Evolutionary conservation across 257 asterid species (phyloP), one percentile per base, ranked within the genome.

Genomic region (Primulina tabacum): DNA sequence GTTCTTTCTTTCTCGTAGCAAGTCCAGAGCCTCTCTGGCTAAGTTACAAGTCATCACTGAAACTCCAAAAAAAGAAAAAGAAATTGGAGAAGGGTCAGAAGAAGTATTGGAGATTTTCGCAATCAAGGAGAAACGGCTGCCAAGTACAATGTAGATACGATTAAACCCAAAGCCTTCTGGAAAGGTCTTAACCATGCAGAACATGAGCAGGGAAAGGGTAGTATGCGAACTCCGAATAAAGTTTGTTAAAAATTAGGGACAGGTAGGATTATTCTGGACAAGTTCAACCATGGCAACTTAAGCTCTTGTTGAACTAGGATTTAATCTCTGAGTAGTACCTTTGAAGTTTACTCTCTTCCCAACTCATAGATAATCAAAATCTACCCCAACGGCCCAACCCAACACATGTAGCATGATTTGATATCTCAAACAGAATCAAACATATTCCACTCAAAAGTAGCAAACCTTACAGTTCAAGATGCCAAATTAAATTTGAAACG

Each of bases 1-100:
- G 38, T 87, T 92, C 72, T 89, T 90, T 71, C 90, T 77, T 78
- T 85, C 99, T 60, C 97, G 87, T 20, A 93, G 97, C 67, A 86
- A 71, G 81, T 79, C 69, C 68, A 93, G 73, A 37, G 99, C 99
- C 55, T 89, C 92, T 73, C 87, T 80, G 26, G 97, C 99, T 52
- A 89, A 78, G 66, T 84, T 87, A 79, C 96, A 86, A 12, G 89
- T 85, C 11, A 88, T 89, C 17, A 93, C 99, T 93, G 96, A 69
- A 83, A 83, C 55, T 72, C 53, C 59, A 73, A 65, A 67, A 47
- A 62, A 24, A 57, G 17, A 69, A 20, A 64, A 40, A 50, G 53
- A 50, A 16, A 69, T 55, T 64, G 35, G 35, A 68, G 64, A 62
- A 71, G 59, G 57, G 65, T 64, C 73, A 72, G 53, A 20, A 53